phyloP scores from a whole-genome alignment of 768 basidiomycete species.

The Phallus indusiatus region DNA sequence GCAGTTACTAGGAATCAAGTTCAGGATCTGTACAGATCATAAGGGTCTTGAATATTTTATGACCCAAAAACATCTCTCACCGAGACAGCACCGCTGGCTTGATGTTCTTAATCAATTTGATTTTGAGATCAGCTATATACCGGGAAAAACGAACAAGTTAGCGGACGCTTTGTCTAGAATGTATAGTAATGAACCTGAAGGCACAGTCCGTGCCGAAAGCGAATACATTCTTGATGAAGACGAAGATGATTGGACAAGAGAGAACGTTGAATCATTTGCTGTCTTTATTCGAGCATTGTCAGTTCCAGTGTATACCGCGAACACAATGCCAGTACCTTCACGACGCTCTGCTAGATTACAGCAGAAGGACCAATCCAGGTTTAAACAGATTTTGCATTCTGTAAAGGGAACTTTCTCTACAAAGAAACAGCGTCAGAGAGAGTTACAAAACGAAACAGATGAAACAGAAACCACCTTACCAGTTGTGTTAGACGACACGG shows the following conservation, averaged over 20 bases:
- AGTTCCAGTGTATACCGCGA: too few relatives aligned
- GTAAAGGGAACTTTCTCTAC: too few relatives aligned
- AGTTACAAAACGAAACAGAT: too few relatives aligned
- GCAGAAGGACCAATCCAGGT: too few relatives aligned
- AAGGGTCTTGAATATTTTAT: constrained; percentile 26
- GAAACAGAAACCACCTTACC: too few relatives aligned
- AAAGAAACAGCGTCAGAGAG: too few relatives aligned
- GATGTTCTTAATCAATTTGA: too few relatives aligned
- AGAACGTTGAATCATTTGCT: neutral
- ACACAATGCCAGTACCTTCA: too few relatives aligned
- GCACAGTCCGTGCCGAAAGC: constrained; percentile 14
- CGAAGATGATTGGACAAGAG: neutral
- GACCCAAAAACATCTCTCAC: neutral
- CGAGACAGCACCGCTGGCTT: neutral
- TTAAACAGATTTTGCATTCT: too few relatives aligned
- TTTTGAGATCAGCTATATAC: constrained; percentile 7
- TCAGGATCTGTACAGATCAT: constrained; percentile 29
- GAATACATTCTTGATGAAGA: constrained; percentile 16
- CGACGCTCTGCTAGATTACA: too few relatives aligned
- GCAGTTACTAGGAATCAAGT: constrained; percentile 16
- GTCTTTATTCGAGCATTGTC: neutral
- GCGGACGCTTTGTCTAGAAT: constrained; percentile 7
- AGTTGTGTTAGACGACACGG: too few relatives aligned
- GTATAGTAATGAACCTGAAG: constrained; percentile 16
- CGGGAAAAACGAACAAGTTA: constrained; percentile 1